Base-by-base conservation (phyloP, 306 rosid genomes). In the Biancaea sappan region DNA sequence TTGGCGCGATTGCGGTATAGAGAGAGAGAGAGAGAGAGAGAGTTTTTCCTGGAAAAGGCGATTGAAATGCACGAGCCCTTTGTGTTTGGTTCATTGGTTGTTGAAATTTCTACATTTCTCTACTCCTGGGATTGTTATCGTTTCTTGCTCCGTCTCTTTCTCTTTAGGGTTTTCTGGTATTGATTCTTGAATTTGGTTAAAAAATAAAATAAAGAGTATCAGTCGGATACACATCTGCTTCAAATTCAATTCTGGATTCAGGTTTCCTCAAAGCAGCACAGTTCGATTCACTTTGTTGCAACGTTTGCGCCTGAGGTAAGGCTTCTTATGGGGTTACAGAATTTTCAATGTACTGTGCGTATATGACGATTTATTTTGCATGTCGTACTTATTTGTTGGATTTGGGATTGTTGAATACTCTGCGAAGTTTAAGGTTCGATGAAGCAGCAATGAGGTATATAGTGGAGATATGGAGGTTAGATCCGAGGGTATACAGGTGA, bases 381-480 rank as follows among this genome's bases (percentile, higher is more conserved):
- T 22, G 47, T 24, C 29, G 3, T 40, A 57, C 8, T 75, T 61
- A 56, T 81, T 63, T 79, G 22, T 35, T 21, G 48, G n/a, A 28
- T 57, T 22, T 58, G 73, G 76, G n/a, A 26, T 73, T 77, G 34
- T 69, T 60, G 76, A 40, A 43, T 69, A 76, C 31, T 57, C 21
- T 70, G 62, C 65, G 77, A 66, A 77, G 86, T 71, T 71, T 62
- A 48, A 51, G 73, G 71, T 73, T 74, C 85, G 86, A 91, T 94
- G 96, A 89, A 69, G 82, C 81, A 86, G 98, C 90, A 81, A 91
- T 91, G 97, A 81, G 79, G 96, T 75, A 72, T 81, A 59, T 78
- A 80, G 77, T 60, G 79, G 84, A 80, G 85, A 75, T 72, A 94
- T 94, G 98, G 96, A 94, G 83, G 88, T 81, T 78, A 90, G 97